These are phyloP conservation scores for Colletotrichum navitas DNA, from an alignment of 2,329 filamentous ascomycete genomes.

Conservation along the genomic window DNA sequence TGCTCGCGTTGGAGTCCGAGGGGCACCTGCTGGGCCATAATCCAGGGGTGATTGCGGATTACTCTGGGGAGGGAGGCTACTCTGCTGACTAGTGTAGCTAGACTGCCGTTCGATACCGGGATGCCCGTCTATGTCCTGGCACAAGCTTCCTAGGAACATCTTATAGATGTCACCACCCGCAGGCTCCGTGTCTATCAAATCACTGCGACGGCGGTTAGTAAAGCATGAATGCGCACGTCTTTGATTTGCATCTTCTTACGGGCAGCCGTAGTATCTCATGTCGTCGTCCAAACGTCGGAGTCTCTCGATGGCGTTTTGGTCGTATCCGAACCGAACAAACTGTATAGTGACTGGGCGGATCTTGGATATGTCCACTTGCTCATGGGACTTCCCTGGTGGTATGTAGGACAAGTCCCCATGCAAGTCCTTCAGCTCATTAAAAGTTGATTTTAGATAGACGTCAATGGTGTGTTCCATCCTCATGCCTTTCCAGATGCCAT, in stretches of 20 bases:
- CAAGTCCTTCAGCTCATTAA: constrained; percentile 7
- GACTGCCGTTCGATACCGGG: background rate
- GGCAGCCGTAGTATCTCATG: constrained; percentile 1
- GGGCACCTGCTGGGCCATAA: background rate
- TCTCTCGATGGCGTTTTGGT: constrained; percentile 42
- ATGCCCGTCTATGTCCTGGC: constrained; percentile 2
- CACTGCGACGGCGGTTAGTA: constrained; percentile 33
- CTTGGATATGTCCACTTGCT: constrained; percentile 2
- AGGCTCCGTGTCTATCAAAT: constrained; percentile 48
- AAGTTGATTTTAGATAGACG: background rate
- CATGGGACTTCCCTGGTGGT: background rate
- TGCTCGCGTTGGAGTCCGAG: background rate
- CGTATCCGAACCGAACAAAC: constrained; percentile 49
- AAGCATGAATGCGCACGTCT: background rate
- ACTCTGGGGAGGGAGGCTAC: background rate
- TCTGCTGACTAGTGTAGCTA: background rate
- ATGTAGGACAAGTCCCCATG: background rate
- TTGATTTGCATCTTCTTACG: constrained; percentile 9
- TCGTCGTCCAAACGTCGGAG: constrained; percentile 42
- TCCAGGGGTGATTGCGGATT: background rate
- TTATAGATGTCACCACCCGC: constrained; percentile 48
- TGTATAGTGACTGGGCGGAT: constrained; percentile 47
- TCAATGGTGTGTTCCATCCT: background rate
- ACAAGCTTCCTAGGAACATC: constrained; percentile 48
- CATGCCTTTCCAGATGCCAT: constrained; percentile 19